Base-by-base conservation (phyloP, 371 early-diverging fungal genomes). In the Syncephalastrum racemosum region DNA sequence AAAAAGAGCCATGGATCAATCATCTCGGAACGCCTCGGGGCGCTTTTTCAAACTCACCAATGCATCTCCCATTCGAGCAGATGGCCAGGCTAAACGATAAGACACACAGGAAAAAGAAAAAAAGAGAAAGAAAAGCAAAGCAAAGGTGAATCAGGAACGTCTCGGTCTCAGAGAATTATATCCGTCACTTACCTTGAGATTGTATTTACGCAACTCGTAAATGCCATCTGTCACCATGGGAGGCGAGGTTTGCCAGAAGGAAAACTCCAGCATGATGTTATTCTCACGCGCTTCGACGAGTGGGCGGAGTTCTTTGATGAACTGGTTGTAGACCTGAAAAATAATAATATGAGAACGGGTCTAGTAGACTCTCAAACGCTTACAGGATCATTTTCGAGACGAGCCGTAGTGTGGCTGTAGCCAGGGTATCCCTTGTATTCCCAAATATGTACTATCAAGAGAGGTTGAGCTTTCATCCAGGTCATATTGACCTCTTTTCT, bases 41-140 rank as follows among this genome's bases (percentile, higher is more conserved):
- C 54, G 13, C 27, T 24, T 16, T 43, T 36, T 46, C 19, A 20
- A 22, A 44, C 56, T 60, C 69, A 73, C 73, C 96, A 96, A 66
- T 92, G 82, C 24, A 84, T 79, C 72, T 95, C 95, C 96, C 96
- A 96, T 70, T 96, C 94, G 10, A 96, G 77, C 63, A 96, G 67
- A 45, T 84, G 77, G 16, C 96, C 96, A 22, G 96, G 92, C 86
- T 92, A 53, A 27, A 52, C 45, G 22, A 27, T 15, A 42, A 27
- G 27, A 18, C 23, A 14, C 40, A 31, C 36, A 7, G 7, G 7
- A 27, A 27, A 27, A 36, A 23, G 14, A 50, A 27, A 22, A 50
- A 51, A 39, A 13, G 15, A 13, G 1, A 27, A n/a, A n/a, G n/a
- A 27, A 27, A 36, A 23, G 14, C 20, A 27, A 22, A 50, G 31